A percentile compares a stretch with the other conserved stretches of the same genome.
Evolutionary conservation across 2,329 filamentous ascomycete species (phyloP).

Genomic region (Orbilia blumenaviensis): DNA sequence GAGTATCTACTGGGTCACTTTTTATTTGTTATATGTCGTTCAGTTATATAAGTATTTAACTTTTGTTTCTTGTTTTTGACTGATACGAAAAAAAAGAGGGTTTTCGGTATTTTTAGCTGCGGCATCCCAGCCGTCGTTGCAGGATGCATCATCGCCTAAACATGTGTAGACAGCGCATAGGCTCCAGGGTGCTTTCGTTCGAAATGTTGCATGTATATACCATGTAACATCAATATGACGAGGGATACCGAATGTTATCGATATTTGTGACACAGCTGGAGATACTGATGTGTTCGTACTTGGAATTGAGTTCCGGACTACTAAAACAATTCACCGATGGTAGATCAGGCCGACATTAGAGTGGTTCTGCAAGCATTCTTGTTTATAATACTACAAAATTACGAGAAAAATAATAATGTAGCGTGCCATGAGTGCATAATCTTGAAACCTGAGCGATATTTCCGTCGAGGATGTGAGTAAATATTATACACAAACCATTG

Average conservation of each 20-base stretch:
- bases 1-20: background rate
- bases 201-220: conserved; percentile 2
- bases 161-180: conserved; percentile 21
- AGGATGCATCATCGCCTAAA: conserved; percentile 12
- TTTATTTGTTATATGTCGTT: background rate
- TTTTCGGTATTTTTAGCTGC: conserved; percentile 1
- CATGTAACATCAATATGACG: background rate
- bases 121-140: conserved; percentile 4
- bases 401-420: background rate
- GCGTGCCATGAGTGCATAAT: background rate
- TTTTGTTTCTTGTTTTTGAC: too few species aligned
- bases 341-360: background rate
- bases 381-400: background rate
- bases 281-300: background rate
- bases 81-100: too few species aligned
- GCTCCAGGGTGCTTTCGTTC: background rate
- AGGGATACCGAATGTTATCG: background rate
- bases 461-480: background rate
- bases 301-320: background rate
- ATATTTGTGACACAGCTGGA: background rate
- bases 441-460: background rate
- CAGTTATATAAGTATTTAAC: background rate
- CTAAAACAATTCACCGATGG: background rate
- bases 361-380: background rate
- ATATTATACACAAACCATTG: background rate